Percentiles rank a stretch among this genome's conserved stretches.
Evolutionary conservation across 805 yeast genomes (phyloP).

Genomic region (Kazachstania martiniae): DNA sequence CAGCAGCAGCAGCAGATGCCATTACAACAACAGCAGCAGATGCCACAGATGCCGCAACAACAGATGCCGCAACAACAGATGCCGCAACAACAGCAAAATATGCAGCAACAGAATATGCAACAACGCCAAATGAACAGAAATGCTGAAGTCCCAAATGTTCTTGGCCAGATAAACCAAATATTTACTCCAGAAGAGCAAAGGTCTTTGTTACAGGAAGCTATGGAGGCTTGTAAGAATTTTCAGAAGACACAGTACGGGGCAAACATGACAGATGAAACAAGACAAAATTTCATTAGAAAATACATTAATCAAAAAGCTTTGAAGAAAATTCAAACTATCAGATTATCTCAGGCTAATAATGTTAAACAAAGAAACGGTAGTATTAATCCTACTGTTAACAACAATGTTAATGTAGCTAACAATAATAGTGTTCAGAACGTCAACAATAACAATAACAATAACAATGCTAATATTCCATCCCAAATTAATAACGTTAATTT

Average conservation of each 20-base stretch:
- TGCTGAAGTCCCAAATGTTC: constrained; percentile 25
- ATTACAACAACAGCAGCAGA: constrained; percentile 4
- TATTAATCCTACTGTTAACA: constrained; percentile 3
- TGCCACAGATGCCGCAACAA: constrained; percentile 11
- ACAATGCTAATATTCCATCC: neutral
- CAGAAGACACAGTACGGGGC: constrained; percentile 24
- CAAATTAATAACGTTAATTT: constrained; percentile 1
- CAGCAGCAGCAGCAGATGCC: constrained; percentile 15
- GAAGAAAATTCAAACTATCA: constrained; percentile 24
- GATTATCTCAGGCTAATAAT: constrained; percentile 19
- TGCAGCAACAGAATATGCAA: constrained; percentile 29
- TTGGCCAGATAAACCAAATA: constrained; percentile 26
- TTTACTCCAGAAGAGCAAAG: constrained; percentile 29
- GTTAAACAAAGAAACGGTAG: constrained; percentile 2
- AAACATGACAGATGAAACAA: constrained; percentile 20
- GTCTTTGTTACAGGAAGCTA: constrained; percentile 26
- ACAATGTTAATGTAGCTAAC: neutral
- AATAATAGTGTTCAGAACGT: neutral
- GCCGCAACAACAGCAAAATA: constrained; percentile 21
- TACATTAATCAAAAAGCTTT: constrained; percentile 29
- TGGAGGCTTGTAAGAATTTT: constrained; percentile 27
- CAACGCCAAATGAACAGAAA: constrained; percentile 20
- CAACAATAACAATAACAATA: constrained; percentile 1
- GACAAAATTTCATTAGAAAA: constrained; percentile 26
- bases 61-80: constrained; percentile 19